Base-by-base conservation (phyloP, 352 stramenopile genomes). In the Phytophthora tentaculata region DNA sequence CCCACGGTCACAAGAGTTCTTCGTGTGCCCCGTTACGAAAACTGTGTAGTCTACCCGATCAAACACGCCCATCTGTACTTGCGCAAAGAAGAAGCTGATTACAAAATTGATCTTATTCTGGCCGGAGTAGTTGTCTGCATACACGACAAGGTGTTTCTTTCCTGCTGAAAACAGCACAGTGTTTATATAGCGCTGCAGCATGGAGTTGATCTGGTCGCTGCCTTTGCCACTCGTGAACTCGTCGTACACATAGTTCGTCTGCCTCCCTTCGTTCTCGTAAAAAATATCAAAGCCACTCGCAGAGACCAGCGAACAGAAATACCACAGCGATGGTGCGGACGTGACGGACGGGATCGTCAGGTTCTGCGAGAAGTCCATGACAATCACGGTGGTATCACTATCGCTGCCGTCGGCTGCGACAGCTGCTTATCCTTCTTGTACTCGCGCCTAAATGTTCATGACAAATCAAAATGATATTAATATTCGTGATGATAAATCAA, bases 241-340 rank as follows among this genome's bases (percentile, higher is more conserved):
- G 8, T 35, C 22, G 37, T 72, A 67, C 1, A 52, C 1, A 26
- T 64, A 68, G 37, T 56, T 61, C 9, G 32, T 61, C 39, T 72
- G 64, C 28, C 22, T 54, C 5, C 35, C 23, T 13, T 56, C 44
- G 17, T 71, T 65, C 3, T 51, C 63, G 41, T 63, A 47, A 20
- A 47, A 53, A 9, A 66, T 62, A 3, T 63, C 58, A 28, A 76
- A 72, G 1, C 10, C 14, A 32, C 43, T 76, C 16, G 69, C 59
- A 8, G 44, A 17, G 6, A 57, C 22, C 1, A 74, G 39, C 3
- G 57, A 69, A 3, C 64, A 20, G 20, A 74, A 69, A 23, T 74
- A 77, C 64, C 56, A 71, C 16, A 69, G 56, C 1, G 44, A 73
- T 5, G 59, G 54, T 0, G 63, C 73, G 2, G 1, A 48, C 0